Base-by-base conservation (phyloP, 179 eudicot genomes). In the Patellifolia procumbens region DNA sequence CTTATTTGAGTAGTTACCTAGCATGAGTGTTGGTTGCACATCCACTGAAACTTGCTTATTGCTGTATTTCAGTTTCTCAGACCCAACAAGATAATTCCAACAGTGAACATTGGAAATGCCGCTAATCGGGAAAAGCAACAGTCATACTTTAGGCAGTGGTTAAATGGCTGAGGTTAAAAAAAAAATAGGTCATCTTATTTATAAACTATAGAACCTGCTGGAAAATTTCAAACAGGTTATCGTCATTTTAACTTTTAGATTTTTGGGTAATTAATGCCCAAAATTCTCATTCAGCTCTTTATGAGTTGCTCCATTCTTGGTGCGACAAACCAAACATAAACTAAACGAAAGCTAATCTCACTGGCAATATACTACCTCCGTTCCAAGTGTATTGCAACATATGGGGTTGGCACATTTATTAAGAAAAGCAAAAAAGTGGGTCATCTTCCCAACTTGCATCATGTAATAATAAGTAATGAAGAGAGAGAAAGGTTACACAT, bases 71-170 rank as follows among this genome's bases (percentile, higher is more conserved):
- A 89, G 92, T 89, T 87, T 80, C 77, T 89, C 60, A 83, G 84
- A 86, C 92, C 92, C 7, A 69, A 58, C 56, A 89, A 87, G 80
- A 84, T 89, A 64, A 87, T 89, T 76, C 88, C 92, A 22, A 89
- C 92, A 51, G 92, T 89, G 78, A 87, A 89, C 81, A 81, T 42
- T 5, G 52, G n/a, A 31, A 87, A 80, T 71, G 83, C 89, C 74
- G 81, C 83, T 39, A 65, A 70, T 59, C 88, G 92, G 72, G 89
- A 87, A 42, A 85, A 87, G 81, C 87, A 87, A 83, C 89, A 85
- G 71, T 82, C 84, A 16, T 76, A 72, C 78, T 88, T 88, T 73
- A 72, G 68, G 65, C 82, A 83, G 81, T 88, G 91, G 89, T 49
- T 84, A 77, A 79, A 78, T 73, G 12, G 79, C 81, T 62, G 79